Conservation (phyloP, 2,329 filamentous ascomycete genomes). For the Trichoderma lentiforme region DNA sequence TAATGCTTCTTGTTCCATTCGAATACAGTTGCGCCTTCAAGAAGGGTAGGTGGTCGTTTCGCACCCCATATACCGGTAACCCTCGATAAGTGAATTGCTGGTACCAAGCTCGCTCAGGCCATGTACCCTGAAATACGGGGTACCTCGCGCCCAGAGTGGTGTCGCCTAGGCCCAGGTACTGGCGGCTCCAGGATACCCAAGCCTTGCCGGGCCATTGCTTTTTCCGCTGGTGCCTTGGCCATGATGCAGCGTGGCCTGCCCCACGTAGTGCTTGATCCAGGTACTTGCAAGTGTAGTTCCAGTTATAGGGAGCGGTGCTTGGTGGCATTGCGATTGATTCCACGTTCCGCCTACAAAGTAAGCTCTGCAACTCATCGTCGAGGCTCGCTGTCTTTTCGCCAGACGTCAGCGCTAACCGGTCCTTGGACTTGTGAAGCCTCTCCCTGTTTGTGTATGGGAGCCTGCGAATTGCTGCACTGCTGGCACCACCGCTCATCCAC, state of each 20-base stretch:
- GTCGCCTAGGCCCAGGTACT: not conserved
- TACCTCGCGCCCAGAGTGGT: not conserved
- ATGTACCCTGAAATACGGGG: not conserved
- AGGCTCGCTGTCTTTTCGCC: not conserved
- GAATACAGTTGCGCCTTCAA: not conserved
- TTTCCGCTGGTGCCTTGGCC: slow-evolving; percentile 14
- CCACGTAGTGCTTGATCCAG: slow-evolving; percentile 15
- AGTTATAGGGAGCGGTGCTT: slow-evolving; percentile 5
- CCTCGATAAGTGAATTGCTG: not conserved
- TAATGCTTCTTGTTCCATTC: not conserved
- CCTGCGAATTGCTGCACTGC: not conserved
- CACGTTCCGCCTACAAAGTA: not conserved
- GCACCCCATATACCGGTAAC: not conserved
- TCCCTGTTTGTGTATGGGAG: not conserved
- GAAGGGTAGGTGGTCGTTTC: not conserved
- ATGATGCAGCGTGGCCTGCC: slow-evolving; percentile 18
- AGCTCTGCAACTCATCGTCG: slow-evolving; percentile 3
- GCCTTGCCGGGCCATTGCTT: slow-evolving; percentile 16
- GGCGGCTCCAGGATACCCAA: not conserved
- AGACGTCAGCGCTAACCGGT: not conserved
- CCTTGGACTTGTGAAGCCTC: not conserved
- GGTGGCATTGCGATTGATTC: slow-evolving; percentile 14
- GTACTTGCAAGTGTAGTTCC: not conserved
- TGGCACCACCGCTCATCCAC: slow-evolving; percentile 7
- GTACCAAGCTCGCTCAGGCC: not conserved